Evolutionary conservation across 1,284 basidiomycete genomes (phyloP).

Genomic region (Puccinia hordei): DNA sequence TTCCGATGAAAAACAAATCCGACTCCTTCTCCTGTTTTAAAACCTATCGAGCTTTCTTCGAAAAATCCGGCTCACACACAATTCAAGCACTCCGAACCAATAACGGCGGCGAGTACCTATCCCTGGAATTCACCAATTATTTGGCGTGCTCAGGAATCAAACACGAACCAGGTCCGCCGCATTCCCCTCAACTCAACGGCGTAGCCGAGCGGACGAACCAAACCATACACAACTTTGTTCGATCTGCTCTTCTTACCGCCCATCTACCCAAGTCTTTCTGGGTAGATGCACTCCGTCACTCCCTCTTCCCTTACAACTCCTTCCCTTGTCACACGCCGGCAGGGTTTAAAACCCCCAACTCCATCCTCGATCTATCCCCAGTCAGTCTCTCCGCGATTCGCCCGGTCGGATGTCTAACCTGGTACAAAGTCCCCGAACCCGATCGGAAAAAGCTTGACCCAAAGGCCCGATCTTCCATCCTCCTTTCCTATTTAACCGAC

Average conservation of each 20-base stretch:
- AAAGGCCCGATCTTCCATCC: not conserved
- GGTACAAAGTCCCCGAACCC: not conserved
- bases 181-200: slow-evolving; percentile 32
- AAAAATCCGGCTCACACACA: slow-evolving; percentile 53
- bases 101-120: slow-evolving; percentile 23
- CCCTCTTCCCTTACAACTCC: too few relatives aligned
- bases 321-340: too few relatives aligned
- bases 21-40: slow-evolving; percentile 55
- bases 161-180: slow-evolving; percentile 4
- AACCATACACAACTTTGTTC: not conserved
- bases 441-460: not conserved
- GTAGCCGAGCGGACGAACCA: not conserved
- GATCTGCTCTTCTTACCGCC: too few relatives aligned
- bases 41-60: slow-evolving; percentile 57
- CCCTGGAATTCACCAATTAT: not conserved
- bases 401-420: too few relatives aligned
- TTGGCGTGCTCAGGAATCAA: not conserved
- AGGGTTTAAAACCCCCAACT: too few relatives aligned
- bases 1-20: slow-evolving; percentile 17
- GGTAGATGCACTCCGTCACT: too few relatives aligned
- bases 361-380: too few relatives aligned
- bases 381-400: too few relatives aligned
- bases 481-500: not conserved
- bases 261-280: not conserved
- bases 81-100: too few relatives aligned